phyloP scores from a whole-genome alignment of 164 flowering plant species.

The Buxus sempervirens region DNA sequence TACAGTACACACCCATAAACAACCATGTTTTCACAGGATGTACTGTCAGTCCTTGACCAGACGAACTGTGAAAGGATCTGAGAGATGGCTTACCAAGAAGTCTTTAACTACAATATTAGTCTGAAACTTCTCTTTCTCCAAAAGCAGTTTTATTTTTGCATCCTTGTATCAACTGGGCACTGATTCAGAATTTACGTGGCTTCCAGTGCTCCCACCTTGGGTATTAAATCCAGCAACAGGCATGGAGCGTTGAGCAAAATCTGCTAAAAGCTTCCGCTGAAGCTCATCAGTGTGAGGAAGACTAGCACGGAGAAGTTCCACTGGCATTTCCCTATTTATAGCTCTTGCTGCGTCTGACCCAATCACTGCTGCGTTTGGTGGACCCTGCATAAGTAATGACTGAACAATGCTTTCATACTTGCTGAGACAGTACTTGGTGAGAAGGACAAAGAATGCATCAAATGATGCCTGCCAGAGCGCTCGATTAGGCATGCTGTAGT shows the following conservation, averaged over 20 bases:
- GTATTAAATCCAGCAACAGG: slow-evolving; percentile 43
- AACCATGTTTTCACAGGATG: not conserved
- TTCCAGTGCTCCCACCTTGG: slow-evolving; percentile 34
- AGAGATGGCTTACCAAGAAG: not conserved
- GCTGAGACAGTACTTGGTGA: slow-evolving; percentile 70
- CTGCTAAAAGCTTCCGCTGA: slow-evolving; percentile 66
- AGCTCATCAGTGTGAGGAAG: slow-evolving; percentile 84
- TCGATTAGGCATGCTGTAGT: slow-evolving; percentile 45
- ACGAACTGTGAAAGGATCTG: not conserved
- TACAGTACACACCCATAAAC: not conserved
- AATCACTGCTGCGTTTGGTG: slow-evolving; percentile 30
- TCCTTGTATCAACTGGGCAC: slow-evolving; percentile 30
- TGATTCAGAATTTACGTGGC: slow-evolving; percentile 38
- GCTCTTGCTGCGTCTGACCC: slow-evolving; percentile 63
- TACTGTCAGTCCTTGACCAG: not conserved
- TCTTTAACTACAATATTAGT: slow-evolving; percentile 3
- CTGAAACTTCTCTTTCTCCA: not conserved
- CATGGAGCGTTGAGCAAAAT: slow-evolving; percentile 80
- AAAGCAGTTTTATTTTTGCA: not conserved
- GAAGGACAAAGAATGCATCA: slow-evolving; percentile 77
- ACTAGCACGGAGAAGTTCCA: slow-evolving; percentile 81
- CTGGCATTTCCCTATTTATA: slow-evolving; percentile 79
- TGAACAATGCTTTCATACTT: slow-evolving; percentile 80
- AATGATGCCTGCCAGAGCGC: slow-evolving; percentile 91
- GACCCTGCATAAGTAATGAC: slow-evolving; percentile 39